phyloP scores from a whole-genome alignment of 169 alveolate species.

The Cryptosporidium xiaoi region DNA sequence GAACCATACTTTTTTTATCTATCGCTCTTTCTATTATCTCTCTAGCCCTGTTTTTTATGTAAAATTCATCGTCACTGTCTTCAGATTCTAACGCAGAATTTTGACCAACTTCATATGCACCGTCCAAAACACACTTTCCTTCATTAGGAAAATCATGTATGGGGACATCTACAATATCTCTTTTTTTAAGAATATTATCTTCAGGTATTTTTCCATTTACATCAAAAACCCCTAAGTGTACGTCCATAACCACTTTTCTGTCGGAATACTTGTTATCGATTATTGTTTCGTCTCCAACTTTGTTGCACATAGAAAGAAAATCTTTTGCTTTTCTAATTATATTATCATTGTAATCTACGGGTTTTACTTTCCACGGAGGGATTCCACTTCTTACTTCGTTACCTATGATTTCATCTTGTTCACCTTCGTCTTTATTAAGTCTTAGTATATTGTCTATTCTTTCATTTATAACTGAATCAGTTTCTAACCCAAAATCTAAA shows the following conservation, averaged over 20 bases:
- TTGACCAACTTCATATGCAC: background rate
- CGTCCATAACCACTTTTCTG: constrained; percentile 53
- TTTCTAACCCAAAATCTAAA: constrained; percentile 13
- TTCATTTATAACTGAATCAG: background rate
- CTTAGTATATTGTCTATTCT: background rate
- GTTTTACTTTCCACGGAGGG: constrained; percentile 66
- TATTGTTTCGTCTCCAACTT: background rate
- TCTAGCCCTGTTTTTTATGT: background rate
- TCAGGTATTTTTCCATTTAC: constrained; percentile 46
- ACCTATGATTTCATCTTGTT: background rate
- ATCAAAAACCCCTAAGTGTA: constrained; percentile 64
- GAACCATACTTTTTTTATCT: constrained; percentile 19
- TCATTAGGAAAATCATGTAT: background rate
- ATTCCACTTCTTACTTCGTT: background rate
- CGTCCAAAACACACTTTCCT: background rate
- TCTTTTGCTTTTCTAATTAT: constrained; percentile 33
- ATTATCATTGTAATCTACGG: background rate
- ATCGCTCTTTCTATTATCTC: constrained; percentile 1
- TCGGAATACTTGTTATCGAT: background rate
- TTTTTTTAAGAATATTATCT: background rate
- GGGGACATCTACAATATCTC: constrained; percentile 20
- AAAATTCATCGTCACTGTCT: background rate
- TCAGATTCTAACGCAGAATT: constrained; percentile 6
- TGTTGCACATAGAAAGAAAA: constrained; percentile 31
- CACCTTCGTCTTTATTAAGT: background rate